phyloP scores from a whole-genome alignment of 257 asterid genomes.

The Nicotiana noctiflora region DNA sequence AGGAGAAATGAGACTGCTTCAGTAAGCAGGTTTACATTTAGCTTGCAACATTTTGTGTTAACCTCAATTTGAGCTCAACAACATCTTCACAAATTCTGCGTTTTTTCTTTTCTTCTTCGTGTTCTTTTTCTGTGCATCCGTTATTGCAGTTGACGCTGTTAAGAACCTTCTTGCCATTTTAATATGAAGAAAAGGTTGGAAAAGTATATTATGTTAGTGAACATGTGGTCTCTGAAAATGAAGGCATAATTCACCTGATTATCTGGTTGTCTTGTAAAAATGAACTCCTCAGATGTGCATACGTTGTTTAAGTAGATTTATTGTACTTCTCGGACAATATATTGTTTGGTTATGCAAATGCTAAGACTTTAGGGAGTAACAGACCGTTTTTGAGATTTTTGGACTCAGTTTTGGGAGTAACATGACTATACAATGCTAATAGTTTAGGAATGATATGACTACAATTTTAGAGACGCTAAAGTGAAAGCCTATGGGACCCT shows the following conservation, averaged over 20 bases:
- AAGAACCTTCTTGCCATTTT: background rate
- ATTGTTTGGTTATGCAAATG: no score
- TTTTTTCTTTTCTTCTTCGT: background rate
- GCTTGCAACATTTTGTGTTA: conserved; percentile 4
- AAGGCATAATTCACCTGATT: background rate
- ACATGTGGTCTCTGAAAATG: background rate
- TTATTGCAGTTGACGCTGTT: background rate
- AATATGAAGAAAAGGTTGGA: background rate
- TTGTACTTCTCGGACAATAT: no score
- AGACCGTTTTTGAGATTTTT: no score
- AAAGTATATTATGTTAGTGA: background rate
- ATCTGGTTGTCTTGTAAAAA: no score
- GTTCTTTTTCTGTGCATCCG: background rate
- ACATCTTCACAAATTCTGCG: background rate
- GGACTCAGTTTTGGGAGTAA: no score
- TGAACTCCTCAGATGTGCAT: no score
- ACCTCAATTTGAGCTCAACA: conserved; percentile 3
- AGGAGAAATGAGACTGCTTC: background rate
- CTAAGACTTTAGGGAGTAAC: no score
- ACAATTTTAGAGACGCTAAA: no score
- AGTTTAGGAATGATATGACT: no score
- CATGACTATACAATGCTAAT: no score
- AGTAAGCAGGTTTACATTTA: background rate
- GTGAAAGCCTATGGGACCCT: no score
- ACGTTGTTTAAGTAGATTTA: no score